Conservation (phyloP, 768 basidiomycete species). For the Dendrothele bispora region DNA sequence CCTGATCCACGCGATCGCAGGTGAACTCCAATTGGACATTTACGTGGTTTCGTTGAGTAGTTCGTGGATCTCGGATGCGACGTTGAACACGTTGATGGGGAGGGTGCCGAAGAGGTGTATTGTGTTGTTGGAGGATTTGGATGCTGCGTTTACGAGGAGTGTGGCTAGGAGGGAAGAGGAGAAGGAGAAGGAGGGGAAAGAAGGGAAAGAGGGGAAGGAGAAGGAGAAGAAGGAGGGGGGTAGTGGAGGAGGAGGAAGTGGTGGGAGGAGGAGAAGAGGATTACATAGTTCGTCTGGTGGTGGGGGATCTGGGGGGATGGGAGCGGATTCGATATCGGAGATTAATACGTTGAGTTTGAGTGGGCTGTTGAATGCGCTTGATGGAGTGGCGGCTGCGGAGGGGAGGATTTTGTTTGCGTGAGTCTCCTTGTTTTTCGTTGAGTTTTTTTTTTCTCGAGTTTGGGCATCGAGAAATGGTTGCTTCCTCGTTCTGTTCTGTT, state of each 20-base stretch:
- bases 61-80: conserved; percentile 87
- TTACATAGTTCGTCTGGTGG: conserved; percentile 19
- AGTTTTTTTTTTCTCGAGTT: conserved; percentile 33
- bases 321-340: conserved; percentile 65
- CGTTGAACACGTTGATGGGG: conserved; percentile 83
- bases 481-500: no score
- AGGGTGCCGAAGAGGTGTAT: conserved; percentile 84
- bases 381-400: conserved; percentile 85
- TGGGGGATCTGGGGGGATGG: conserved; percentile 43
- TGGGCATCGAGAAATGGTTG: conserved; percentile 14
- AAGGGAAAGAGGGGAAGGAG: conserved; percentile 27
- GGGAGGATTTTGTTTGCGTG: conserved; percentile 88
- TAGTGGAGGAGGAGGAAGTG: neutral
- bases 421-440: no score
- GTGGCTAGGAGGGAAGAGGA: conserved; percentile 58
- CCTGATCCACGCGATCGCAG: conserved; percentile 68
- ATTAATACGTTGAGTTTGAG: conserved; percentile 81
- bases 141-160: conserved; percentile 84
- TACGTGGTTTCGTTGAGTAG: conserved; percentile 87
- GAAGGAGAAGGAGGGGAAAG: conserved; percentile 44
- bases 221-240: conserved; percentile 25
- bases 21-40: conserved; percentile 87
- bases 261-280: conserved; percentile 28
- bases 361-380: conserved; percentile 81
- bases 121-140: conserved; percentile 87